Evolutionary conservation across 2,329 filamentous ascomycete species (phyloP), one percentile per base, ranked within the genome.

Genomic region (Didymella keratinophila): DNA sequence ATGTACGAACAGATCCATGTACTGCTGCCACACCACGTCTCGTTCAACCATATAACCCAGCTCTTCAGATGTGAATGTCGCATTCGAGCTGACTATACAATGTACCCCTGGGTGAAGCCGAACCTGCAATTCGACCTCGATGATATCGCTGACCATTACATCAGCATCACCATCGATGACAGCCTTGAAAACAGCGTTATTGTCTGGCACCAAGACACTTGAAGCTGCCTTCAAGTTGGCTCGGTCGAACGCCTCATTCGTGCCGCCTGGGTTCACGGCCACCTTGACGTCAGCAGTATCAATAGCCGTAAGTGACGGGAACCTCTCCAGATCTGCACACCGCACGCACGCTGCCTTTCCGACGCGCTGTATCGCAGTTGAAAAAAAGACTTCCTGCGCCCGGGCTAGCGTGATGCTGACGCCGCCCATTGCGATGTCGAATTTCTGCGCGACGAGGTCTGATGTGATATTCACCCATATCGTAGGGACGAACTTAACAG

Each of bases 401-500:
- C 59, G 59, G 0, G 56, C 39, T 6, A 64, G 34, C 2, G 61
- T 64, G 8, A 64, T 60, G 52, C 61, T 64, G 18, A 64, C 56
- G 37, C 61, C 61, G 23, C 56, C 53, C 61, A 64, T 64, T 0
- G 58, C 61, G n/a, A 64, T 20, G 32, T 64, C 61, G 20, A 62
- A 64, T 11, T 57, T 62, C 8, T 53, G 39, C 2, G 56, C 46
- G 11, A 32, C 30, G 1, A 62, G 16, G n/a, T 64, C 61, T 0
- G 61, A 25, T 0, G 58, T 53, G 23, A 64, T 32, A 25, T 59
- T 64, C 7, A 56, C 42, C 61, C 61, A 64, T 27, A 43, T 51
- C 1, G 59, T 64, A 16, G 61, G 58, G 2, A 64, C 55, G 32
- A 64, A 64, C n/a, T 60, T 42, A 4, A 62, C 36, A 1, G 58